Conservation (phyloP, 768 basidiomycete species). For the Lyophyllum semitale region DNA sequence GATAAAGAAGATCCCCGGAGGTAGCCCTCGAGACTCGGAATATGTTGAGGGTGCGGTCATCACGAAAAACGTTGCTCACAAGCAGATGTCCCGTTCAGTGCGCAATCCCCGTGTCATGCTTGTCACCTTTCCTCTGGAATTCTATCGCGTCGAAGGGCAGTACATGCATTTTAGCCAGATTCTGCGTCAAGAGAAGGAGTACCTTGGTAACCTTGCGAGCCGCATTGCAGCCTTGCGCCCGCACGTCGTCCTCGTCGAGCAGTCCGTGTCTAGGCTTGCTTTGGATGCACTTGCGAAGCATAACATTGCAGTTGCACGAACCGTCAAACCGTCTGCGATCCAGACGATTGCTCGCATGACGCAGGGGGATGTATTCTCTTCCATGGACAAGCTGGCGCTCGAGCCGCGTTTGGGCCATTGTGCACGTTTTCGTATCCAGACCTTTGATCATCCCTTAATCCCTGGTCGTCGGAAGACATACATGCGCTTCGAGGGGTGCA, state of each 20-base stretch:
- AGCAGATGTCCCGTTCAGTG: constrained; percentile 84
- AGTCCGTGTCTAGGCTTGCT: constrained; percentile 88
- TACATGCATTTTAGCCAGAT: constrained; percentile 93
- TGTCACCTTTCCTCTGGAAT: constrained; percentile 93
- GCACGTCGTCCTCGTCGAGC: constrained; percentile 89
- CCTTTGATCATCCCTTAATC: constrained; percentile 92
- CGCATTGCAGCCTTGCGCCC: constrained; percentile 92
- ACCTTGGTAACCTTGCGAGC: constrained; percentile 82
- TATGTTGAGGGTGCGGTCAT: constrained; percentile 97
- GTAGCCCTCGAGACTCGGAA: constrained; percentile 89
- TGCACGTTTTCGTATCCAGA: constrained; percentile 81
- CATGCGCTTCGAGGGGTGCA: constrained; percentile 98
- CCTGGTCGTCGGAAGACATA: constrained; percentile 94
- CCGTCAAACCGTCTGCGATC: constrained; percentile 87
- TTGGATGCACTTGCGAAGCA: constrained; percentile 83
- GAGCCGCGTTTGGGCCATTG: constrained; percentile 92
- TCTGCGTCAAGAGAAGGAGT: constrained; percentile 90
- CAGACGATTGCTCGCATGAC: constrained; percentile 91
- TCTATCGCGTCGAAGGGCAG: constrained; percentile 89
- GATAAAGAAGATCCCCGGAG: constrained; percentile 98
- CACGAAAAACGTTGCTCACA: constrained; percentile 97
- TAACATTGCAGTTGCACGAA: constrained; percentile 87
- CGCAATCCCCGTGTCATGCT: constrained; percentile 94
- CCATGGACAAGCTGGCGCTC: constrained; percentile 89
- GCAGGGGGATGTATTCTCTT: constrained; percentile 92